Percentiles rank a stretch among this genome's conserved stretches.
Conservation (phyloP, 345 rosid species). For the Rhodamnia argentea region DNA sequence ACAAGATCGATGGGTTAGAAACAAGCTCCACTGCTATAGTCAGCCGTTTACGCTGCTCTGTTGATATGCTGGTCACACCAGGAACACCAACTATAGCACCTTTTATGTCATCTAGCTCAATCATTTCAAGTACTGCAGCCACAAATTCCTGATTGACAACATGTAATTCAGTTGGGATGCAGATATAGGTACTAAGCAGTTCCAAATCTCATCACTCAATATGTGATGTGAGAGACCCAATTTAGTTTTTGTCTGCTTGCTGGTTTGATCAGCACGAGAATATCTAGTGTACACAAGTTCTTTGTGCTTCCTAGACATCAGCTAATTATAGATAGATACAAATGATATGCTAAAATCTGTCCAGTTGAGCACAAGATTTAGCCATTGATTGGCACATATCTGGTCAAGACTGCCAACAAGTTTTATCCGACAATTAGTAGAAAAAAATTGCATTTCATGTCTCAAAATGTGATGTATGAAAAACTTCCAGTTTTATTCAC, state of each 20-base stretch:
- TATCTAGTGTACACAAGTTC: not conserved
- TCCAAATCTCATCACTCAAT: not conserved
- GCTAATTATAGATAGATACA: not conserved
- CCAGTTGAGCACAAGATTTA: not conserved
- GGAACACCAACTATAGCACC: conserved; percentile 39
- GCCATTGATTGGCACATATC: not conserved
- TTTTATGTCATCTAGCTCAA: conserved; percentile 41
- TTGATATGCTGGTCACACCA: conserved; percentile 33
- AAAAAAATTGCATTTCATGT: not conserved
- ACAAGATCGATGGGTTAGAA: conserved; percentile 46
- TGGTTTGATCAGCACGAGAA: not conserved
- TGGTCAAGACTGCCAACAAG: not conserved
- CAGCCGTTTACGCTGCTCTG: conserved; percentile 41
- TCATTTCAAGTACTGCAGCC: conserved; percentile 35
- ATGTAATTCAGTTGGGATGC: not conserved
- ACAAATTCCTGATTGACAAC: conserved; percentile 27
- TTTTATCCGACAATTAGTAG: not conserved
- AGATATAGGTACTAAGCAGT: too few species aligned
- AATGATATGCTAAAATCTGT: not conserved
- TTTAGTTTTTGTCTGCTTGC: not conserved
- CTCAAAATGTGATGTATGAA: not conserved
- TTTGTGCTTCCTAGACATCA: too few species aligned
- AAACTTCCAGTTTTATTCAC: not conserved
- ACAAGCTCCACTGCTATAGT: conserved; percentile 56
- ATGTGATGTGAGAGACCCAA: not conserved